phyloP scores from a whole-genome alignment of 2,329 filamentous ascomycete genomes.

The Ceratocystis lukuohia region DNA sequence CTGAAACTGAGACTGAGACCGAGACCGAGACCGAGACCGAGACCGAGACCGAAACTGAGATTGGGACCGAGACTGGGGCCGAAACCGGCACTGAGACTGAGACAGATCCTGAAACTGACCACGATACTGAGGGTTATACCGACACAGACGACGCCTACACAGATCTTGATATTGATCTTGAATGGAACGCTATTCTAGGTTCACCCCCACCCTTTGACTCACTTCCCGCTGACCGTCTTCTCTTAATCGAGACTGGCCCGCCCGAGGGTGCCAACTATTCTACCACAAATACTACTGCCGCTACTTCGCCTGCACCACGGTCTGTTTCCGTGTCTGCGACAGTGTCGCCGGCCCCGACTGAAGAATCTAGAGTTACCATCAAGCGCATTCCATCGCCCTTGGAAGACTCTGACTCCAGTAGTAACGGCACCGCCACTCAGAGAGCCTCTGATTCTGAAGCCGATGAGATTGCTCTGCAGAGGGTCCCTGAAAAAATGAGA shows the following conservation, averaged over 20 bases:
- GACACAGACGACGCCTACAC: conserved; percentile 7
- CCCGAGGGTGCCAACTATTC: conserved; percentile 8
- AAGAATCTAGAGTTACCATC: conserved; percentile 17
- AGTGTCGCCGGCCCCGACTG: conserved; percentile 12
- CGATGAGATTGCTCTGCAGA: not conserved
- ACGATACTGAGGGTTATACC: not conserved
- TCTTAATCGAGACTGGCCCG: not conserved
- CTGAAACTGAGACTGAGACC: not conserved
- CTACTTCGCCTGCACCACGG: not conserved
- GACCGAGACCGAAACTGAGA: not conserved
- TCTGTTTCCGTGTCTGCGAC: not conserved
- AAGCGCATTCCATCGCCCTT: conserved; percentile 12
- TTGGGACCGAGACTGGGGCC: not conserved
- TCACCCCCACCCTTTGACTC: not conserved
- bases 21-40: not conserved
- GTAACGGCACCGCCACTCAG: not conserved
- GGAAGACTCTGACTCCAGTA: conserved; percentile 9
- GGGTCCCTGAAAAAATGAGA: not conserved
- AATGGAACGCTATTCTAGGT: conserved; percentile 13
- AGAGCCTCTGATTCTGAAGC: not conserved
- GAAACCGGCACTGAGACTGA: not conserved
- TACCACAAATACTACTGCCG: conserved; percentile 10
- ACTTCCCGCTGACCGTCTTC: not conserved
- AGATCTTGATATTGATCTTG: conserved; percentile 9
- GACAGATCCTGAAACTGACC: not conserved